phyloP scores from a whole-genome alignment of 176 grass and related monocot species.

The Musa itinerans region DNA sequence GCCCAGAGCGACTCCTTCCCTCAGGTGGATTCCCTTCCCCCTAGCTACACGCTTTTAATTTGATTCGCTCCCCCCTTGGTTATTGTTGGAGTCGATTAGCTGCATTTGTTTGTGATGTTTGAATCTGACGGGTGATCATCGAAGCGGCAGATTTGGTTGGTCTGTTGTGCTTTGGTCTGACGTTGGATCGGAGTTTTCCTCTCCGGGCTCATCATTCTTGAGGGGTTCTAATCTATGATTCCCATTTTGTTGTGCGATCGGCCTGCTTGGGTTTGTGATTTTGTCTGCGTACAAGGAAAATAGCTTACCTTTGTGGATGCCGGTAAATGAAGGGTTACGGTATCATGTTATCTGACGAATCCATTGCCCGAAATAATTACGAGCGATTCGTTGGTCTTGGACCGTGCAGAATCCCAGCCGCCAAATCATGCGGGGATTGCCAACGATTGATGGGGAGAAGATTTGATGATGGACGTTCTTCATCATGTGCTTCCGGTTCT shows the following conservation, averaged over 20 bases:
- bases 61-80: no score
- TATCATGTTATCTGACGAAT: background rate
- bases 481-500: no score
- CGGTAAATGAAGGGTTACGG: background rate
- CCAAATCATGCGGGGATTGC: no score
- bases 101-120: background rate
- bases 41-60: background rate
- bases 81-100: background rate
- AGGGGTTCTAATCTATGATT: no score
- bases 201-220: no score
- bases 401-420: no score
- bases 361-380: background rate
- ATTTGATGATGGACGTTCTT: no score
- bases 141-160: background rate
- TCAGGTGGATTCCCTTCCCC: slow-evolving; percentile 8
- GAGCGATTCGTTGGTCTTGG: no score
- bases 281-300: no score
- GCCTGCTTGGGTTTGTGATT: no score
- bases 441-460: no score
- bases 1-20: slow-evolving; percentile 31
- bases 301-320: background rate
- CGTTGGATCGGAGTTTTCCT: background rate
- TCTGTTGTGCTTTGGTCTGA: background rate
- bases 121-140: background rate
- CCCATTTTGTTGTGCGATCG: no score